Base-by-base conservation (phyloP, 495 filamentous ascomycete species). In the Neurospora sp. region DNA sequence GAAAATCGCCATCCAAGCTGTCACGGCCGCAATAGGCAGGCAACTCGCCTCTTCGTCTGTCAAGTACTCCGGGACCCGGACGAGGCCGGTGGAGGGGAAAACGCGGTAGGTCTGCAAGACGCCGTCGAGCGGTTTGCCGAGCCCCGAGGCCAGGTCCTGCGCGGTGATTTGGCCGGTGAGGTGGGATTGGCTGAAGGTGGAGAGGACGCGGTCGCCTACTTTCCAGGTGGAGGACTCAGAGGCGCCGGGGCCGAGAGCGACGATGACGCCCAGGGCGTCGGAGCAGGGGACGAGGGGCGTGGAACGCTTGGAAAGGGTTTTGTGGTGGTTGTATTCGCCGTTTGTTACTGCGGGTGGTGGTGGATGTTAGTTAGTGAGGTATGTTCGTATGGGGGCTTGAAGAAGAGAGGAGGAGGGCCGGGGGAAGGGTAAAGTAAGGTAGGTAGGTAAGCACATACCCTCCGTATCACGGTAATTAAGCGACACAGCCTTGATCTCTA, bases 401-500 rank as follows among this genome's bases (percentile, higher is more conserved):
- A 35, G 31, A 20, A 31, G 27, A 48, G 44, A 17, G 17, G n/a
- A 45, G 17, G 31, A 35, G 31, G 31, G 31, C 31, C 3, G 31
- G 31, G 31, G 31, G 3, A 35, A 35, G 31, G 31, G 31, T 35
- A 35, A 35, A 4, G 31, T 35, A 35, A 35, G 31, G 31, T 35
- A 35, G 31, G 31, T 5, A 31, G 27, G 27, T 31, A 31, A 22
- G 20, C 27, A 35, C 78, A 75, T 78, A 65, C 53, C 53, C 53
- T 86, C 88, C 8, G 85, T 85, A 74, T 90, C 87, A 39, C 87
- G 84, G 73, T 87, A 90, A 74, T 90, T 90, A 9, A 90, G 81
- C 20, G 85, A 83, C 0, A 89, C 86, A 38, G 86, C 79, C 38
- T 77, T 76, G 69, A 90, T 86, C 77, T 87, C 81, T 12, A 90